These are phyloP conservation scores for Scenedesmus sp. DNA, from an alignment of 163 green algal genomes.

Conservation along the genomic window DNA sequence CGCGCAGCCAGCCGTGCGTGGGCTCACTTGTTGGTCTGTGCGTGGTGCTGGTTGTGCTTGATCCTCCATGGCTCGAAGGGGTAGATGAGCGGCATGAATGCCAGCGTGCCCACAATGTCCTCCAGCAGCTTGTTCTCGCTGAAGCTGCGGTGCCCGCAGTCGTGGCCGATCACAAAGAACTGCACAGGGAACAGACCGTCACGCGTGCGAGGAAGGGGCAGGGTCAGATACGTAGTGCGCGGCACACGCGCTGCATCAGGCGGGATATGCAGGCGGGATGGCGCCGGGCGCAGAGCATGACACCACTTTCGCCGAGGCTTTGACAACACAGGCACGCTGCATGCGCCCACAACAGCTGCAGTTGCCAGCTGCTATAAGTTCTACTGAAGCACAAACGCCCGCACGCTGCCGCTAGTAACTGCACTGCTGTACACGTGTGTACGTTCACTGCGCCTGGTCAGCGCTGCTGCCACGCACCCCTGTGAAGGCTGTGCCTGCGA, in stretches of 20 bases:
- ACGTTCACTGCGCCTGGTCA: not conserved
- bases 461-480: slow-evolving; percentile 71
- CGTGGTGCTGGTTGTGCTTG: slow-evolving; percentile 99
- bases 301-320: no score
- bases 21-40: slow-evolving; percentile 98
- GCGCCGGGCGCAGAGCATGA: no score
- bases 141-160: slow-evolving; percentile 96
- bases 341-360: no score
- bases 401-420: no score
- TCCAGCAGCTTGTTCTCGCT: slow-evolving; percentile 93
- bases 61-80: slow-evolving; percentile 99
- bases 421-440: not conserved
- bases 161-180: slow-evolving; percentile 97
- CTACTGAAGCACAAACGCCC: not conserved
- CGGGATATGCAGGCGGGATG: not conserved
- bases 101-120: slow-evolving; percentile 96
- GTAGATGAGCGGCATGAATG: slow-evolving; percentile 96
- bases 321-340: no score
- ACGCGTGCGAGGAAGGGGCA: not conserved
- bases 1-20: not conserved
- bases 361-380: no score
- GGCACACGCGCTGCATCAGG: no score
- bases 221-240: not conserved
- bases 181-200: slow-evolving; percentile 52
- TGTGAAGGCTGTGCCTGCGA: slow-evolving; percentile 93